These are phyloP conservation scores for Xylaria sp. DNA, from an alignment of 2,329 filamentous ascomycete genomes.

Conservation along the genomic window DNA sequence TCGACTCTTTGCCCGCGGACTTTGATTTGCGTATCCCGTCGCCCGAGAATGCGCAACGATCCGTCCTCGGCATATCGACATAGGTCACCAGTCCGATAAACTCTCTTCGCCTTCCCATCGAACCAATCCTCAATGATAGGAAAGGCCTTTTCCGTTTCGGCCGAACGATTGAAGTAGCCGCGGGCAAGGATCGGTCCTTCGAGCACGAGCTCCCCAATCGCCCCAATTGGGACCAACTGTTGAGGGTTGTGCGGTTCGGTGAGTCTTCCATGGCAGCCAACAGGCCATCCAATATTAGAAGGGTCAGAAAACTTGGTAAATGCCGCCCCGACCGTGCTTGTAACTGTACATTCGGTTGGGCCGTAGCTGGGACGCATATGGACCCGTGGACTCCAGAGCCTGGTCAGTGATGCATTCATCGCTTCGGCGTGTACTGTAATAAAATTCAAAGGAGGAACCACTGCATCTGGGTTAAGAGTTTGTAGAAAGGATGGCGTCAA, in stretches of 20 bases:
- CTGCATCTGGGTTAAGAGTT: slow-evolving; percentile 19
- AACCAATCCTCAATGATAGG: slow-evolving; percentile 15
- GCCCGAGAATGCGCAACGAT: slow-evolving; percentile 25
- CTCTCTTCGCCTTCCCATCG: slow-evolving; percentile 1
- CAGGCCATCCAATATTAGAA: slow-evolving; percentile 28
- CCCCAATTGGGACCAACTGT: slow-evolving; percentile 16
- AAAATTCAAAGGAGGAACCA: slow-evolving; percentile 21
- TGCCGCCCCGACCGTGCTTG: slow-evolving; percentile 9
- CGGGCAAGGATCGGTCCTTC: slow-evolving; percentile 26
- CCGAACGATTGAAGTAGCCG: slow-evolving; percentile 22
- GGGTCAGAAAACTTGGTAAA: slow-evolving; percentile 14
- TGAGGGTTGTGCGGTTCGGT: slow-evolving; percentile 13
- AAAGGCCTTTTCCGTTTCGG: slow-evolving; percentile 19
- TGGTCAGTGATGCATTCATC: slow-evolving; percentile 16
- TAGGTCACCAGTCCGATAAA: slow-evolving; percentile 24
- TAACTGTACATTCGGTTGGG: slow-evolving; percentile 29
- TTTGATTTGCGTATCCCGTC: slow-evolving; percentile 26
- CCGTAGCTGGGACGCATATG: slow-evolving; percentile 24
- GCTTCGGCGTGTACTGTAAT: slow-evolving; percentile 22
- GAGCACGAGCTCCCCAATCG: slow-evolving; percentile 21
- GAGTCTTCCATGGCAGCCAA: slow-evolving; percentile 22
- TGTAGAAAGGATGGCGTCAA: slow-evolving; percentile 25
- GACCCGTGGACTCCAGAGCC: slow-evolving; percentile 19
- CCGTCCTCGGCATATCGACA: slow-evolving; percentile 23
- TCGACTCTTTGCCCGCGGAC: slow-evolving; percentile 28